These are phyloP conservation scores for Blakeslea trispora DNA, from an alignment of 371 early-diverging fungal species.

Conservation along the genomic window DNA sequence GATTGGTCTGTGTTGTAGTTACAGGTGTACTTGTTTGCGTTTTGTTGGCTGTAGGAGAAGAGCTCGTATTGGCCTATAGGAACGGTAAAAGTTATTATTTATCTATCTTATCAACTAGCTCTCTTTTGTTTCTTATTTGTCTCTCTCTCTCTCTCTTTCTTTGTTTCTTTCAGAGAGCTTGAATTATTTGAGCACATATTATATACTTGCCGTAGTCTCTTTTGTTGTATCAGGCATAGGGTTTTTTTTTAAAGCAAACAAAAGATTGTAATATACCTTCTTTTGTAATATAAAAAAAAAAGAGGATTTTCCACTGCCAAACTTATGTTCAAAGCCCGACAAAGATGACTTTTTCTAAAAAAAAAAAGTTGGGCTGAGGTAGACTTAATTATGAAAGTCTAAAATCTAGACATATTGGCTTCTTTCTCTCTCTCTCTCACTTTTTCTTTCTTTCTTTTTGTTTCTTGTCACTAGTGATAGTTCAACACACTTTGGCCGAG, in stretches of 20 bases:
- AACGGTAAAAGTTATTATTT: no score
- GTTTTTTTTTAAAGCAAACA: no score
- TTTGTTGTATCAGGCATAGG: not conserved
- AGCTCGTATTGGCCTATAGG: not conserved
- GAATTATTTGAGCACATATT: no score
- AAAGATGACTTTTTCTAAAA: not conserved
- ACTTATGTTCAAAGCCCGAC: not conserved
- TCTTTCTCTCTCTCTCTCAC: not conserved
- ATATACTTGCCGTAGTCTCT: not conserved
- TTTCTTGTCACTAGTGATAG: not conserved
- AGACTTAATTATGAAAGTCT: not conserved
- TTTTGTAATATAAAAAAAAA: not conserved
- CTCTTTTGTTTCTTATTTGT: not conserved
- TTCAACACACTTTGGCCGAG: not conserved
- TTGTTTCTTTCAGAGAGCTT: no score
- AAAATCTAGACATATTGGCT: not conserved
- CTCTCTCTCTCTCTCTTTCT: not conserved
- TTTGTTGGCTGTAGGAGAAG: not conserved
- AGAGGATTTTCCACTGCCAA: not conserved
- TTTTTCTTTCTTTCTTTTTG: not conserved
- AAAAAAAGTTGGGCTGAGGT: not conserved
- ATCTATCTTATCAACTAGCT: not conserved
- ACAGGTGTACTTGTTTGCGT: not conserved
- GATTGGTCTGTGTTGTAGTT: not conserved
- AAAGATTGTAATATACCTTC: no score